A percentile compares a stretch with the other conserved stretches of the same genome.
phyloP scores from a whole-genome alignment of 306 rosid genomes.

The Rosa lucieae region DNA sequence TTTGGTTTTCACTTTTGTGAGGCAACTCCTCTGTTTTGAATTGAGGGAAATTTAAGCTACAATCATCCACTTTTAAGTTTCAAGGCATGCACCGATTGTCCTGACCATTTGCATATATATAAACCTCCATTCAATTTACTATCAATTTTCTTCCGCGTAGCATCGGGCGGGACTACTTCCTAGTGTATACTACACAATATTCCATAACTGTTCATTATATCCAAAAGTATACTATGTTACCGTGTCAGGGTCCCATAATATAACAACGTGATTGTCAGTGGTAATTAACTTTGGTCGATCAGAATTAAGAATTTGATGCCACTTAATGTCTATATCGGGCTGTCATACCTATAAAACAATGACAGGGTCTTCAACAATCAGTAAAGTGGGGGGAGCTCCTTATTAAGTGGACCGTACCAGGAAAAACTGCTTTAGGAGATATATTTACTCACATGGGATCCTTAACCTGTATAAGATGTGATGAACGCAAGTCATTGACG shows the following conservation, averaged over 20 bases:
- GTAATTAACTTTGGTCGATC: constrained; percentile 71
- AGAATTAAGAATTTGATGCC: constrained; percentile 83
- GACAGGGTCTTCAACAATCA: constrained; percentile 19
- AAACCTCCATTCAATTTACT: no score
- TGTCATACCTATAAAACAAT: constrained; percentile 68
- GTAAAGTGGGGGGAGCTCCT: not conserved
- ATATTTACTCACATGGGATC: constrained; percentile 49
- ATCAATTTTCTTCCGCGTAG: no score
- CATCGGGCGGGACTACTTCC: no score
- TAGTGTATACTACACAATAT: not conserved
- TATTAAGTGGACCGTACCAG: not conserved
- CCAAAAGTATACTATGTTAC: constrained; percentile 33
- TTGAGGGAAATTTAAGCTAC: no score
- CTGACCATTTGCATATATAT: no score
- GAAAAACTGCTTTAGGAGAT: constrained; percentile 14
- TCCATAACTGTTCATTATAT: not conserved
- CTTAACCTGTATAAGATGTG: constrained; percentile 43
- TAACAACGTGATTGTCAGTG: constrained; percentile 73
- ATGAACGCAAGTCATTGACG: constrained; percentile 83
- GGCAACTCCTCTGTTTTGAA: no score
- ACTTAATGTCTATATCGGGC: constrained; percentile 90
- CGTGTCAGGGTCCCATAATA: constrained; percentile 89
- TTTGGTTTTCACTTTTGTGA: no score
- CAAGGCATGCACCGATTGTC: no score
- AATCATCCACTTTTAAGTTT: no score